phyloP scores from a whole-genome alignment of 2,329 filamentous ascomycete species.

The Cryphonectria japonica region DNA sequence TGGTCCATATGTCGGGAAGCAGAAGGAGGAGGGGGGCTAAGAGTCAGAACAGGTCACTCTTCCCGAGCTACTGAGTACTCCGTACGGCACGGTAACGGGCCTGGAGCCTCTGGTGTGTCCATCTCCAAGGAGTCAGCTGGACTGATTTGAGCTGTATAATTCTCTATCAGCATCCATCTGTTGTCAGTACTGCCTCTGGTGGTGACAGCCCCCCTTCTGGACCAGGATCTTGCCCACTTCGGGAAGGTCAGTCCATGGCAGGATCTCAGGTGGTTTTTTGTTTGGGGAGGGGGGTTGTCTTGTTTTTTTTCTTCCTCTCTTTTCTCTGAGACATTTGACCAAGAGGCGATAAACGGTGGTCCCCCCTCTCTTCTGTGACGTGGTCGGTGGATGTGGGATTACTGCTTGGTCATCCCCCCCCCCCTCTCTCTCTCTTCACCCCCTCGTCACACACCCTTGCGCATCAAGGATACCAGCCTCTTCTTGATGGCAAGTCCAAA shows the following conservation, averaged over 20 bases:
- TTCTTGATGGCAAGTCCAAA: constrained; percentile 7
- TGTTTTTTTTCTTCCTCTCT: not conserved
- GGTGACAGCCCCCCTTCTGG: constrained; percentile 5
- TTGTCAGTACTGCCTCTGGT: constrained; percentile 7
- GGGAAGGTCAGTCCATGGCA: constrained; percentile 27
- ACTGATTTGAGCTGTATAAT: not conserved
- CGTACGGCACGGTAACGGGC: not conserved
- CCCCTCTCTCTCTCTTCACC: not conserved
- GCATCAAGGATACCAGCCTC: constrained; percentile 25
- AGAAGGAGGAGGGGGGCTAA: not conserved
- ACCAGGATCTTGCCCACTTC: constrained; percentile 20
- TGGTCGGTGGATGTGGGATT: constrained; percentile 16
- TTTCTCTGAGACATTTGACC: constrained; percentile 25
- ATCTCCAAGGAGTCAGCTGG: constrained; percentile 5
- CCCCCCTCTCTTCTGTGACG: constrained; percentile 23
- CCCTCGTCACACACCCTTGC: constrained; percentile 14
- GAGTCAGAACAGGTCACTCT: constrained; percentile 10
- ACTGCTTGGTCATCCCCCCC: constrained; percentile 20
- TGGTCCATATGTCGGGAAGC: constrained; percentile 9
- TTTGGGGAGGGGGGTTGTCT: not conserved
- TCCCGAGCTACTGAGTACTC: not conserved
- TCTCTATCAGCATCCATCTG: constrained; percentile 8
- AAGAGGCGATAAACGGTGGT: constrained; percentile 24
- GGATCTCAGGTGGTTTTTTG: constrained; percentile 19
- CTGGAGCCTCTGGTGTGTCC: not conserved